These are phyloP conservation scores for Sugiyamaella chiloensis DNA, from an alignment of 805 yeast species.

Conservation along the genomic window DNA sequence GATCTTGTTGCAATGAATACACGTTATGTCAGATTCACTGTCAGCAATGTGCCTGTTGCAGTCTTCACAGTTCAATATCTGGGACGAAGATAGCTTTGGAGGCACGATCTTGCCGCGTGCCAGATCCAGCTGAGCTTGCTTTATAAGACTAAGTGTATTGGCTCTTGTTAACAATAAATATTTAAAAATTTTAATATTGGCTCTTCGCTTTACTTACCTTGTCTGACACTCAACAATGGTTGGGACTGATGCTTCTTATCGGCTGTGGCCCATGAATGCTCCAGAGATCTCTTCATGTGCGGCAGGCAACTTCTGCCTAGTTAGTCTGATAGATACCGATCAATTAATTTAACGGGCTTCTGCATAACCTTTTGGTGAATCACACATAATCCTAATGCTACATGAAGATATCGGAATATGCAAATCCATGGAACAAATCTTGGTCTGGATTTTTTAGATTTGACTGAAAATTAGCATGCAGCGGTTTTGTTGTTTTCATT, in stretches of 20 bases:
- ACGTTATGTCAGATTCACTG: conserved; percentile 12
- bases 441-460: too few species aligned
- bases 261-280: not conserved
- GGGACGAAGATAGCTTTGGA: not conserved
- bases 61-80: conserved; percentile 16
- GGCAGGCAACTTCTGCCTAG: too few species aligned
- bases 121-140: conserved; percentile 21
- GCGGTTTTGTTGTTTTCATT: too few species aligned
- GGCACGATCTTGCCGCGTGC: conserved; percentile 7
- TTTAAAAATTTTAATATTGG: too few species aligned
- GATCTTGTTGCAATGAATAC: conserved; percentile 16
- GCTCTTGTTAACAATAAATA: conserved; percentile 1
- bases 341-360: too few species aligned
- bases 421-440: too few species aligned
- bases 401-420: too few species aligned
- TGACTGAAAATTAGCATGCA: too few species aligned
- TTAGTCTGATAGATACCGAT: too few species aligned
- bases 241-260: conserved; percentile 1
- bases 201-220: too few species aligned
- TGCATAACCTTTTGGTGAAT: too few species aligned
- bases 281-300: not conserved
- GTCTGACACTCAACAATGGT: conserved; percentile 8
- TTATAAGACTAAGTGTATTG: conserved; percentile 11
- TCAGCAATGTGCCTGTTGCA: conserved; percentile 15
- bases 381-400: too few species aligned